Conservation (phyloP, 2,329 filamentous ascomycete genomes). For the Colletotrichum sp. region DNA sequence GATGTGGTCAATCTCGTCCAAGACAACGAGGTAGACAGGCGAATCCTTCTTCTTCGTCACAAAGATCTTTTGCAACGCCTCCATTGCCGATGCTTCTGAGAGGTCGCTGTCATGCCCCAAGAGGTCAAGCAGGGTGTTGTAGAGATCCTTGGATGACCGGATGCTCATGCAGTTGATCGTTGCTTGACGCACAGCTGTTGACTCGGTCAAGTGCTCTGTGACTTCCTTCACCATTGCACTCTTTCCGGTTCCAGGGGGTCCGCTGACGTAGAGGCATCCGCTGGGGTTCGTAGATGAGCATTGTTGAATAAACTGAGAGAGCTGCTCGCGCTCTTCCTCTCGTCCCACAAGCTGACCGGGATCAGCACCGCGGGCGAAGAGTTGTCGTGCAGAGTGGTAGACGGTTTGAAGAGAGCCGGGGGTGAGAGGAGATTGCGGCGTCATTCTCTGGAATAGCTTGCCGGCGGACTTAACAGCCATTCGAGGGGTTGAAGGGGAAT, state of each 20-base stretch:
- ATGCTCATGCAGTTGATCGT: slow-evolving; percentile 98
- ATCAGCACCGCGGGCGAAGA: slow-evolving; percentile 82
- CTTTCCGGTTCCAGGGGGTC: slow-evolving; percentile 95
- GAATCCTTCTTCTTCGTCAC: slow-evolving; percentile 61
- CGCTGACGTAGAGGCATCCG: slow-evolving; percentile 93
- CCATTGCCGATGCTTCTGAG: slow-evolving; percentile 69
- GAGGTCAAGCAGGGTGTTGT: slow-evolving; percentile 77
- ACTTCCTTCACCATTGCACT: slow-evolving; percentile 90
- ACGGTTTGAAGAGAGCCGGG: slow-evolving; percentile 74
- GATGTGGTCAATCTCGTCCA: slow-evolving; percentile 96
- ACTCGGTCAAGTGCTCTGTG: slow-evolving; percentile 61
- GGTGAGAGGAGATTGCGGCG: slow-evolving; percentile 76
- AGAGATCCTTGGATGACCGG: slow-evolving; percentile 86
- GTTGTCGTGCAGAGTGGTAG: slow-evolving; percentile 85
- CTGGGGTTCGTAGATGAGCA: slow-evolving; percentile 65
- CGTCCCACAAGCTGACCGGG: slow-evolving; percentile 80
- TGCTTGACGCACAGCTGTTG: slow-evolving; percentile 66
- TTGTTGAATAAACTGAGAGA: slow-evolving; percentile 71
- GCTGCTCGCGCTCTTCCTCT: slow-evolving; percentile 69
- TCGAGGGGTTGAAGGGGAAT: slow-evolving; percentile 78
- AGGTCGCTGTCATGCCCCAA: slow-evolving; percentile 63
- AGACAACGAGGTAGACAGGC: slow-evolving; percentile 77
- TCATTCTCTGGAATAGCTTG: slow-evolving; percentile 77
- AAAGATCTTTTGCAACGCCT: slow-evolving; percentile 74
- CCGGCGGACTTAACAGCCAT: slow-evolving; percentile 82